These are phyloP conservation scores for Cucurbita pepo DNA, from an alignment of 306 rosid species.

Conservation along the genomic window DNA sequence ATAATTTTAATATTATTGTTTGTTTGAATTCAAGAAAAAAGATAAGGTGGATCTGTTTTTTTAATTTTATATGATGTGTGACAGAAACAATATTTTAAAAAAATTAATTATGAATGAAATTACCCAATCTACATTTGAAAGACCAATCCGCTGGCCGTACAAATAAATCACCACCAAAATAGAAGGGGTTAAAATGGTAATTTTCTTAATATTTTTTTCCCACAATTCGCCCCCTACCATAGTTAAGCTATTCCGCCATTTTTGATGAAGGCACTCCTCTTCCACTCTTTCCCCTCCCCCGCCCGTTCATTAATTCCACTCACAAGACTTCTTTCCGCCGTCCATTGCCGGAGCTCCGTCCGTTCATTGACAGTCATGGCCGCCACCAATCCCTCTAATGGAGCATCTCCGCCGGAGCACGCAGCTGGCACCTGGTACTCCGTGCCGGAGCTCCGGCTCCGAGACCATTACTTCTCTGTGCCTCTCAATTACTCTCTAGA, in stretches of 20 bases:
- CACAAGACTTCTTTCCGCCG: constrained; percentile 8
- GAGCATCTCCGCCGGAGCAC: constrained; percentile 33
- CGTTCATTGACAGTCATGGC: constrained; percentile 20
- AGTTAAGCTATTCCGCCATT: not conserved
- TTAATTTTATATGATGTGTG: too few species aligned
- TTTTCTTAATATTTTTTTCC: not conserved
- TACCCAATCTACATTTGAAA: too few species aligned
- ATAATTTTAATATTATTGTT: too few species aligned
- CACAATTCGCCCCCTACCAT: not conserved
- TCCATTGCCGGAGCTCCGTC: constrained; percentile 7
- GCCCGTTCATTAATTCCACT: constrained; percentile 6
- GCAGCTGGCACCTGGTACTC: constrained; percentile 51
- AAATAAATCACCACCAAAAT: too few species aligned
- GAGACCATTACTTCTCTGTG: constrained; percentile 55
- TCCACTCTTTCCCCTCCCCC: not conserved
- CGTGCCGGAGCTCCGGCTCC: constrained; percentile 75
- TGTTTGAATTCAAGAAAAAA: too few species aligned
- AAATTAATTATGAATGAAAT: too few species aligned
- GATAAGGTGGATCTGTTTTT: too few species aligned
- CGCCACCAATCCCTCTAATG: not conserved
- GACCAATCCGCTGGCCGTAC: too few species aligned
- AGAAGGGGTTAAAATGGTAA: too few species aligned
- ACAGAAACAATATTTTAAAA: too few species aligned
- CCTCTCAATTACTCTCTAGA: constrained; percentile 58
- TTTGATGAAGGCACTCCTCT: constrained; percentile 10